Evolutionary conservation across 495 filamentous ascomycete species (phyloP).

Genomic region (Sphaerosporella brunnea): DNA sequence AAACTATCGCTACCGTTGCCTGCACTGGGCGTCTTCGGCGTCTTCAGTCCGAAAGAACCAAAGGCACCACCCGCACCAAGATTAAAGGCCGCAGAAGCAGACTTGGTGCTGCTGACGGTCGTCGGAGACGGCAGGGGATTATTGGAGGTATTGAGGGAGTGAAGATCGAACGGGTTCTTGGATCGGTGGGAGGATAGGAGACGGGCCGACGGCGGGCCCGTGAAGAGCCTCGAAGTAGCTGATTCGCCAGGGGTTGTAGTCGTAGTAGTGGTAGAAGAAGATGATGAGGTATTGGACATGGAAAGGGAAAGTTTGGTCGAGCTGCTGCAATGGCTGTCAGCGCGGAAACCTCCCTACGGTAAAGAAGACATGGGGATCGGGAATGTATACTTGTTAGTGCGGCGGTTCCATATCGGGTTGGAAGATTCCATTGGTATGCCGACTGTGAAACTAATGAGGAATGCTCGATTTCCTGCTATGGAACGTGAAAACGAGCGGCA

Average conservation of each 20-base stretch:
- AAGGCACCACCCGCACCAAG: constrained; percentile 79
- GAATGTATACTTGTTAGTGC: constrained; percentile 59
- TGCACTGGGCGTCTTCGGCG: constrained; percentile 72
- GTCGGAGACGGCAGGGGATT: constrained; percentile 68
- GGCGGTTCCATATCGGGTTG: constrained; percentile 72
- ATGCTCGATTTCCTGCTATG: constrained; percentile 19
- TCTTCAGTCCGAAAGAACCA: constrained; percentile 84
- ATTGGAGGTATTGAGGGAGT: constrained; percentile 49
- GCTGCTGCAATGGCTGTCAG: constrained; percentile 10
- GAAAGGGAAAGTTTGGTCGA: constrained; percentile 75
- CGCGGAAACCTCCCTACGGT: constrained; percentile 9
- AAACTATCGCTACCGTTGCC: constrained; percentile 51
- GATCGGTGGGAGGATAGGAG: constrained; percentile 54
- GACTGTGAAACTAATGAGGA: constrained; percentile 19
- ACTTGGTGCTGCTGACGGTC: constrained; percentile 28
- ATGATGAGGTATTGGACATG: constrained; percentile 40
- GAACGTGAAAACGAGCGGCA: constrained; percentile 24
- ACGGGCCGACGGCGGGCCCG: constrained; percentile 45
- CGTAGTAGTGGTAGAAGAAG: constrained; percentile 44
- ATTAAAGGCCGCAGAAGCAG: constrained; percentile 82
- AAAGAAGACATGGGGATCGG: constrained; percentile 7
- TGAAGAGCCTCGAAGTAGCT: constrained; percentile 38
- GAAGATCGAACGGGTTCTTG: constrained; percentile 52
- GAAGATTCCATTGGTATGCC: constrained; percentile 38
- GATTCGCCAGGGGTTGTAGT: constrained; percentile 45